Conservation (phyloP, 2,329 filamentous ascomycete genomes). For the Talaromyces sp. region DNA sequence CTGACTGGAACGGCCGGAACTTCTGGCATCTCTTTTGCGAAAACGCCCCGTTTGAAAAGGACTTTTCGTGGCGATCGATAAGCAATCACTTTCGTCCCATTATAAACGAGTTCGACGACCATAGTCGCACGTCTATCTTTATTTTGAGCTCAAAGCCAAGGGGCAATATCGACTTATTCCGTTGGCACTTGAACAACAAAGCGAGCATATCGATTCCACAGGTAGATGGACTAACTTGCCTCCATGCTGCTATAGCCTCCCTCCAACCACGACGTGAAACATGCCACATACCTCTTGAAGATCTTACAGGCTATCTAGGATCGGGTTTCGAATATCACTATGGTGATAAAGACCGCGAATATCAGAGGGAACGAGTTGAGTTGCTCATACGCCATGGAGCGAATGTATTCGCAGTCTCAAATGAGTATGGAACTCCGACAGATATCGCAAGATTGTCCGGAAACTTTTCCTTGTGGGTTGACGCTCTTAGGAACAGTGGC, state of each 20-base stretch:
- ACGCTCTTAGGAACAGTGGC: not conserved
- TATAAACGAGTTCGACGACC: not conserved
- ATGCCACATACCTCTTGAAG: not conserved
- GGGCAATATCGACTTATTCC: not conserved
- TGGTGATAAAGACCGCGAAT: too few relatives aligned
- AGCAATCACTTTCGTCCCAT: not conserved
- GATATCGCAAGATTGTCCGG: not conserved
- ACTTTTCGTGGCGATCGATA: not conserved
- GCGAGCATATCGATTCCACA: not conserved
- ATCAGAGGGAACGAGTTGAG: too few relatives aligned
- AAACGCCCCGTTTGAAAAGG: not conserved
- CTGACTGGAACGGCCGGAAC: not conserved
- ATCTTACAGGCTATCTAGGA: not conserved
- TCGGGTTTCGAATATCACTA: too few relatives aligned
- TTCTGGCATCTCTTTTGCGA: constrained; percentile 6
- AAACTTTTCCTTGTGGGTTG: not conserved
- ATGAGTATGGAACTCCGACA: not conserved
- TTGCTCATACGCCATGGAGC: too few relatives aligned
- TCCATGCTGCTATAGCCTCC: not conserved
- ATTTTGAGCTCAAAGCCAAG: not conserved
- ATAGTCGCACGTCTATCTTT: not conserved
- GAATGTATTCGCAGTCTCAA: not conserved
- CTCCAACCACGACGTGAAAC: not conserved
- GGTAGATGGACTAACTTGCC: not conserved
- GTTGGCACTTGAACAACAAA: not conserved